phyloP scores from a whole-genome alignment of 164 flowering plant species.

The Saururus chinensis region DNA sequence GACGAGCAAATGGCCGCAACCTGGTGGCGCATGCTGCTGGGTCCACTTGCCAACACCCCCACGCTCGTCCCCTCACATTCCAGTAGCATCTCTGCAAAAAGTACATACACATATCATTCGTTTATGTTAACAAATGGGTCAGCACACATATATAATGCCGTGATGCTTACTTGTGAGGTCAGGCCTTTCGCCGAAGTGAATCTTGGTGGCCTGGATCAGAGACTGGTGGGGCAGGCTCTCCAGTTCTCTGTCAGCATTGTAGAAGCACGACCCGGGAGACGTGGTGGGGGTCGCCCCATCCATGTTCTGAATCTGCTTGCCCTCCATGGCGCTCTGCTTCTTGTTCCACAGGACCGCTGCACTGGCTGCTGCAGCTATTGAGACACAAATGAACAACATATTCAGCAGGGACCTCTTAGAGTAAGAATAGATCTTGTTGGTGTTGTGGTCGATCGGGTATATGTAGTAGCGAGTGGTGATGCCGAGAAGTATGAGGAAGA shows the following conservation, averaged over 20 bases:
- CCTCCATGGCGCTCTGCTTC: slow-evolving; percentile 33
- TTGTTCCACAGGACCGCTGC: slow-evolving; percentile 52
- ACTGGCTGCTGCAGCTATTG: slow-evolving; percentile 35
- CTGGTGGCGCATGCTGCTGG: slow-evolving; percentile 42
- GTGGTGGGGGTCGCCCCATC: slow-evolving; percentile 20
- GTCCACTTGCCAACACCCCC: slow-evolving; percentile 56
- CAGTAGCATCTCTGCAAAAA: slow-evolving; percentile 34
- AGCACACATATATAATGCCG: no score
- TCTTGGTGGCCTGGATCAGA: slow-evolving; percentile 38
- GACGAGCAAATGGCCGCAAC: slow-evolving; percentile 54
- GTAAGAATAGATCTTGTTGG: slow-evolving; percentile 20
- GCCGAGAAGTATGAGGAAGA: slow-evolving; percentile 49
- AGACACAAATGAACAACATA: slow-evolving; percentile 34
- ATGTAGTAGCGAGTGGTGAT: slow-evolving; percentile 43
- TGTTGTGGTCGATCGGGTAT: slow-evolving; percentile 61
- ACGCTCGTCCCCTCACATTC: slow-evolving; percentile 29
- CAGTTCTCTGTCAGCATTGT: slow-evolving; percentile 37
- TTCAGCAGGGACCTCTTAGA: slow-evolving; percentile 24
- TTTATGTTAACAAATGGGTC: no score
- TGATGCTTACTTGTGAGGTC: slow-evolving; percentile 31
- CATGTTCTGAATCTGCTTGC: slow-evolving; percentile 29
- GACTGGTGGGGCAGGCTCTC: slow-evolving; percentile 57
- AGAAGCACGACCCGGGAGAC: slow-evolving; percentile 7
- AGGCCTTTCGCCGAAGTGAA: slow-evolving; percentile 61
- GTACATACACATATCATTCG: no score